Evolutionary conservation across 1,284 basidiomycete species (phyloP).

Genomic region (Pascua sp.): DNA sequence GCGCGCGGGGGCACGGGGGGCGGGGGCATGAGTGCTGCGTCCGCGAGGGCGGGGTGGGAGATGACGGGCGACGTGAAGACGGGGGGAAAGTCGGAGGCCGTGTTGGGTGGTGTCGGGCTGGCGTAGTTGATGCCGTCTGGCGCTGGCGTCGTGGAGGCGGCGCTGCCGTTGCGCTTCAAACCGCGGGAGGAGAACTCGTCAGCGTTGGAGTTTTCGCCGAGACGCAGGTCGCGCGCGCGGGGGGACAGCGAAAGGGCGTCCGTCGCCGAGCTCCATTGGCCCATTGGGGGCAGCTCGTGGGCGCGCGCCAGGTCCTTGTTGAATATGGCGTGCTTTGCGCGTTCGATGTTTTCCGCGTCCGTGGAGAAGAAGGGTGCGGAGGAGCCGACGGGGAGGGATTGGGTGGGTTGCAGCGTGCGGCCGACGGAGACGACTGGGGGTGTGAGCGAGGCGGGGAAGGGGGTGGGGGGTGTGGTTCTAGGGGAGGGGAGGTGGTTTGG

Average conservation of each 20-base stretch:
- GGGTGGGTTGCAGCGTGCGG: slow-evolving; percentile 33
- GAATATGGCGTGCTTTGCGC: slow-evolving; percentile 28
- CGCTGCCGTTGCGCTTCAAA: slow-evolving; percentile 13
- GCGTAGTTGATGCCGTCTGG: slow-evolving; percentile 5
- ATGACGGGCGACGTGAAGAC: slow-evolving; percentile 34
- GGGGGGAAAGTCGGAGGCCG: slow-evolving; percentile 36
- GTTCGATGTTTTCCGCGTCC: slow-evolving; percentile 16
- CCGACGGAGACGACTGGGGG: slow-evolving; percentile 21
- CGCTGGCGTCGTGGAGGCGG: slow-evolving; percentile 1
- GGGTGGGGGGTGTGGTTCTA: too few relatives aligned
- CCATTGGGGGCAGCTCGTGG: slow-evolving; percentile 24
- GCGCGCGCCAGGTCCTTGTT: slow-evolving; percentile 26
- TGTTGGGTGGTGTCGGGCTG: not conserved
- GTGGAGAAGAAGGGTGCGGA: slow-evolving; percentile 24
- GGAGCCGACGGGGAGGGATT: slow-evolving; percentile 29
- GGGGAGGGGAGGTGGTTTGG: not conserved
- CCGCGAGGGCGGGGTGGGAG: slow-evolving; percentile 34
- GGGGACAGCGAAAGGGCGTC: slow-evolving; percentile 15
- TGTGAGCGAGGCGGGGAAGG: not conserved
- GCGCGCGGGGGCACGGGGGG: slow-evolving; percentile 12
- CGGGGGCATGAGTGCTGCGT: slow-evolving; percentile 5
- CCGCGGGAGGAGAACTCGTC: slow-evolving; percentile 23
- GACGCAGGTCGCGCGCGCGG: slow-evolving; percentile 11
- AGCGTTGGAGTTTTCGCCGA: slow-evolving; percentile 6
- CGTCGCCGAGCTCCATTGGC: slow-evolving; percentile 1